phyloP scores from a whole-genome alignment of 1,284 basidiomycete species.

The Bothia castanella region DNA sequence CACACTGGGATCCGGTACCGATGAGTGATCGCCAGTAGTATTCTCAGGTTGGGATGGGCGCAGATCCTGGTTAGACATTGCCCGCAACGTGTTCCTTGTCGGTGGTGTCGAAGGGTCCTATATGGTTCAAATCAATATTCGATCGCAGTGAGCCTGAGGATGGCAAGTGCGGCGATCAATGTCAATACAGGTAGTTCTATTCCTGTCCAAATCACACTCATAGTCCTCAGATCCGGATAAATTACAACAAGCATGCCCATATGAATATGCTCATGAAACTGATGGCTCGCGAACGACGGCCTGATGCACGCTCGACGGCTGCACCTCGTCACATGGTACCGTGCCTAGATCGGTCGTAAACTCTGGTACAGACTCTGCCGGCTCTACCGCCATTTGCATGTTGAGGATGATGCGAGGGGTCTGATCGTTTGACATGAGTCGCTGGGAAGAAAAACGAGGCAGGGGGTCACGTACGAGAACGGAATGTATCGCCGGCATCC shows the following conservation, averaged over 20 bases:
- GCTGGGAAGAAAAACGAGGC: background rate
- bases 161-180: too few species aligned
- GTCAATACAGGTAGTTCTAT: background rate
- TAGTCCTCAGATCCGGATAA: too few species aligned
- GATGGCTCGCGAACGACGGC: too few species aligned
- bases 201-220: background rate
- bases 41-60: background rate
- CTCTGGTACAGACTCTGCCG: conserved; percentile 7
- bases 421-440: conserved; percentile 8
- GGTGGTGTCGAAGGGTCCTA: too few species aligned
- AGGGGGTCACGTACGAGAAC: conserved; percentile 15
- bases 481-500: conserved; percentile 14
- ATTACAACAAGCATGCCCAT: background rate
- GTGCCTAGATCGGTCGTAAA: conserved; percentile 14
- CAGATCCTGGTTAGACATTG: background rate
- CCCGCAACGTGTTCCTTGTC: background rate
- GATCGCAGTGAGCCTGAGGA: too few species aligned
- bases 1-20: too few species aligned
- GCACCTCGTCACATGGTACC: background rate
- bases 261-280: background rate
- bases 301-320: background rate
- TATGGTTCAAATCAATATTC: too few species aligned
- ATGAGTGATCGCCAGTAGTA: background rate
- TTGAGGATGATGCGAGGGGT: conserved; percentile 25
- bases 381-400: conserved; percentile 18